Evolutionary conservation across 192 early-diverging fungal species (phyloP), one percentile per base, ranked within the genome.

Genomic region (Bifiguratus adelaidae): DNA sequence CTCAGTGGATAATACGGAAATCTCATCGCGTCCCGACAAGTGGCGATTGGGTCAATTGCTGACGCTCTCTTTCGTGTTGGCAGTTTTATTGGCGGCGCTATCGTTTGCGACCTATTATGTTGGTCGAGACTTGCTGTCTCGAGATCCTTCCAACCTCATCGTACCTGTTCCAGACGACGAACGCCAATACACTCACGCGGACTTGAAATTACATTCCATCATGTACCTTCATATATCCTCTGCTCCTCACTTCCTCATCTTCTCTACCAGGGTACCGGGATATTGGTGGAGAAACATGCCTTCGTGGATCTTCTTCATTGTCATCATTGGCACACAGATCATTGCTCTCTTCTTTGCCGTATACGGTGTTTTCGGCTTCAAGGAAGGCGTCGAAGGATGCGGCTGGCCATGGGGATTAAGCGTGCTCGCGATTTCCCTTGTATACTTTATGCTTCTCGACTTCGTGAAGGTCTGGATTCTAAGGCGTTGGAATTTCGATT

Each of bases 141-240:
- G 52, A 18, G 12, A 41, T 24, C 60, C 60, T 1, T 52, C 41
- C 6, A 50, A 49, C 2, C 37, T 59, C 21, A n/a, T n/a, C n/a
- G n/a, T n/a, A n/a, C n/a, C n/a, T n/a, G n/a, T n/a, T n/a, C n/a
- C n/a, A n/a, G n/a, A n/a, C n/a, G n/a, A n/a, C n/a, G 62, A 60
- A 54, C 51, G 62, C 38, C 56, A 55, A 0, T 43, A 50, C 30
- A 23, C 44, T 16, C 28, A 64, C 16, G 50, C 36, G 67, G 15
- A 75, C 81, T 70, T 78, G 40, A 45, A 77, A 11, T 20, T 92
- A 42, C 81, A 93, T 60, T 85, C 90, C 19, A 83, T 91, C 72
- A 93, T 93, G 73, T 92, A 92, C 63, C 71, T 92, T n/a, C 78
- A 92, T 33, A 85, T 92, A 44, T 91, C 88, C 9, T 88, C 85